These are phyloP conservation scores for Diophrys sp. DNA, from an alignment of 73 alveolate genomes.

Conservation along the genomic window DNA sequence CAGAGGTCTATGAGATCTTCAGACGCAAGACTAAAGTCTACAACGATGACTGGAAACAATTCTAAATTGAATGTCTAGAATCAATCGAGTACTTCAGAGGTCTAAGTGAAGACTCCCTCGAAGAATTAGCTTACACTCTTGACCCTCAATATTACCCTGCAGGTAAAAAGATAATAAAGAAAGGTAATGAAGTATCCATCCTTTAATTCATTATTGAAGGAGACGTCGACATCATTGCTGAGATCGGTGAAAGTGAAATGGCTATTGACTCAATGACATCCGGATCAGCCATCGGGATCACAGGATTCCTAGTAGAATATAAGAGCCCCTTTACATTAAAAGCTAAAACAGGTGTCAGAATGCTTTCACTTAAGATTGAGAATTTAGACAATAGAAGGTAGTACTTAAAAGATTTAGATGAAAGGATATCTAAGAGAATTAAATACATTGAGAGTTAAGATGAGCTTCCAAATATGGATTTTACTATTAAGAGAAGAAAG, in stretches of 20 bases:
- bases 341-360: not conserved
- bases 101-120: not conserved
- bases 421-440: not conserved
- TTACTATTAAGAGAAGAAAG: not conserved
- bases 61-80: slow-evolving; percentile 1
- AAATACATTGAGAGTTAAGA: not conserved
- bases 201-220: not conserved
- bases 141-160: not conserved
- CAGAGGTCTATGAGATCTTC: slow-evolving; percentile 15
- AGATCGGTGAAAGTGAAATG: not conserved
- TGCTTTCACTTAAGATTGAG: not conserved
- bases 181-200: not conserved
- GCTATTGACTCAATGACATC: not conserved
- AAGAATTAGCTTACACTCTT: slow-evolving; percentile 1
- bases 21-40: slow-evolving; percentile 1
- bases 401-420: not conserved
- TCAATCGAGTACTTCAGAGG: not conserved
- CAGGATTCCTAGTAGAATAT: not conserved
- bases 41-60: slow-evolving; percentile 11
- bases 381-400: not conserved
- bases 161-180: not conserved
- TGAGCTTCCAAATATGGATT: slow-evolving; percentile 10
- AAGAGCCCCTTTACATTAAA: not conserved
- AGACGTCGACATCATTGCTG: slow-evolving; percentile 1
- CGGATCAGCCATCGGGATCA: slow-evolving; percentile 1